Percentiles rank a stretch among this genome's conserved stretches.
Conservation (phyloP, 2,329 filamentous ascomycete genomes). For the Venturia carpophila region DNA sequence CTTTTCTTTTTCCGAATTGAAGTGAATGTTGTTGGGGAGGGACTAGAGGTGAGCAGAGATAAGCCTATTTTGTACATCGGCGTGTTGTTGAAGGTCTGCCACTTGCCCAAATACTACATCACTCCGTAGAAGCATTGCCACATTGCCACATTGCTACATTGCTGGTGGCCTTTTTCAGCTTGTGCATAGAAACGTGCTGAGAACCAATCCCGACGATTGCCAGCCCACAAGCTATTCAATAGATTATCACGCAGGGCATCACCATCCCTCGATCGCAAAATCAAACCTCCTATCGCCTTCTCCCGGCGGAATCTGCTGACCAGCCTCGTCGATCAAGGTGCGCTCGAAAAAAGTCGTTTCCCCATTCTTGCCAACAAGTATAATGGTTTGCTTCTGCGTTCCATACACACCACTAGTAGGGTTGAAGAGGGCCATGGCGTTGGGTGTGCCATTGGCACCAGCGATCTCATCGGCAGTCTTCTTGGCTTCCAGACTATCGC, state of each 20-base stretch:
- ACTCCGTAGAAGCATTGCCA: neutral
- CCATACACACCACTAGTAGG: conserved; percentile 49
- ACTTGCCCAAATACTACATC: neutral
- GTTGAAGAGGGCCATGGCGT: conserved; percentile 25
- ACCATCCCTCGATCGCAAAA: conserved; percentile 42
- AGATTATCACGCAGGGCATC: neutral
- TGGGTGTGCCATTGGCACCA: conserved; percentile 25
- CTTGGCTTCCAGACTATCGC: conserved; percentile 34
- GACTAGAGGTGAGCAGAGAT: neutral
- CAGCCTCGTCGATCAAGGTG: conserved; percentile 50
- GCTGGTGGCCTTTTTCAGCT: neutral
- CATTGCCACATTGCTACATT: neutral
- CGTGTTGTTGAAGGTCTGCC: neutral
- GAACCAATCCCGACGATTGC: neutral
- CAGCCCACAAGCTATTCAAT: neutral
- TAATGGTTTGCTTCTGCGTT: conserved; percentile 56
- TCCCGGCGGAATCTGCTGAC: conserved; percentile 38
- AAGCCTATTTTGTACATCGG: neutral
- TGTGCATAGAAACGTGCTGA: neutral
- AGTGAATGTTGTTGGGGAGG: neutral
- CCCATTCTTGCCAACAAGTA: conserved; percentile 49
- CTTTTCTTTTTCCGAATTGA: neutral
- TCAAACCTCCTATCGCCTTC: conserved; percentile 42
- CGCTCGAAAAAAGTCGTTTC: conserved; percentile 55
- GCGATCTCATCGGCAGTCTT: conserved; percentile 35